Conservation (phyloP, 2,329 filamentous ascomycete species). For the Periglandula ipomoeae region DNA sequence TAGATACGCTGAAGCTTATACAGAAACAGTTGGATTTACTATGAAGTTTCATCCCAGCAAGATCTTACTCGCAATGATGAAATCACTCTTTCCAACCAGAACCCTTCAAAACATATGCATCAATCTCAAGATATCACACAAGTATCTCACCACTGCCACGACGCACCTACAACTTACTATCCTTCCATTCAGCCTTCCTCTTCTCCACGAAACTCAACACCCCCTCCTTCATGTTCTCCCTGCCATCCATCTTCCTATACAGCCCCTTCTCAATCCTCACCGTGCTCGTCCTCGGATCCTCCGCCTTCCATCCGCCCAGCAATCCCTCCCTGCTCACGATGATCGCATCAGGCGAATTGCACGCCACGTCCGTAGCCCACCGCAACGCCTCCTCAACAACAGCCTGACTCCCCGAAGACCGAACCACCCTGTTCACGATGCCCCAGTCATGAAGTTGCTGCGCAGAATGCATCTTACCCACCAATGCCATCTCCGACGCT, state of each 20-base stretch:
- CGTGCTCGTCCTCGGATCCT: slow-evolving; percentile 56
- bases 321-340: slow-evolving; percentile 66
- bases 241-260: slow-evolving; percentile 50
- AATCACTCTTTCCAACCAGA: too few species aligned
- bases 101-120: too few species aligned
- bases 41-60: too few species aligned
- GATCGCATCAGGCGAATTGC: slow-evolving; percentile 65
- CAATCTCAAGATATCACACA: too few species aligned
- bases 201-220: slow-evolving; percentile 69
- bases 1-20: too few species aligned
- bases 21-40: too few species aligned
- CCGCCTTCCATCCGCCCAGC: slow-evolving; percentile 61
- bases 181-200: slow-evolving; percentile 57
- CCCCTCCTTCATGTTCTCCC: slow-evolving; percentile 68
- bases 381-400: slow-evolving; percentile 50
- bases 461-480: slow-evolving; percentile 51
- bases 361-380: slow-evolving; percentile 52
- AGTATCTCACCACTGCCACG: too few species aligned
- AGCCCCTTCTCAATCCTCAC: slow-evolving; percentile 44
- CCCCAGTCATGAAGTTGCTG: slow-evolving; percentile 56
- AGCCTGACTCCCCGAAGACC: slow-evolving; percentile 20
- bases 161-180: slow-evolving; percentile 47
- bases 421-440: slow-evolving; percentile 57
- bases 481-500: slow-evolving; percentile 62
- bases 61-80: too few species aligned